Base-by-base conservation (phyloP, 345 rosid genomes). In the Firmiana major region DNA sequence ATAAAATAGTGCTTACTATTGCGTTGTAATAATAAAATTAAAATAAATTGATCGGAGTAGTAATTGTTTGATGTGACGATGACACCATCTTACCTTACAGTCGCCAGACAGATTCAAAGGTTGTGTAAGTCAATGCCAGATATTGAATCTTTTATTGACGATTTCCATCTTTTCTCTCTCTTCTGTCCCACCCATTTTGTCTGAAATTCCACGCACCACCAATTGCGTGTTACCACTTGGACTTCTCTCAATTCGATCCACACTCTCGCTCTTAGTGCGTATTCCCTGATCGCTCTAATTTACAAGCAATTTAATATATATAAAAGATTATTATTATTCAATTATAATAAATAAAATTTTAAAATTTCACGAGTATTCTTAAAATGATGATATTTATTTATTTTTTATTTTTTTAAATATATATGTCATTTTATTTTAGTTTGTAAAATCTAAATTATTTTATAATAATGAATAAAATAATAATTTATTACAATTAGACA, bases 41-140 rank as follows among this genome's bases (percentile, higher is more conserved):
- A 38, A 38, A 38, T 38, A 3, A 3, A 38, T 38, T 38, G 34
- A 58, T 22, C 1, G 34, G 1, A 59, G 19, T 48, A 16, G 73
- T 48, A 26, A 48, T 12, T 48, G 7, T 46, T 26, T 3, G 2
- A 58, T 10, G 3, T 24, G 63, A 38, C 5, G 4, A 69, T 7
- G 13, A 15, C 48, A 69, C 17, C 13, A 15, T 70, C 42, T 26
- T 9, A 16, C 54, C 59, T 76, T 64, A 45, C 79, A 62, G 22
- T 42, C 16, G 74, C 71, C 77, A 69, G 83, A 74, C 77, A 31
- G 34, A 3, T 3, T 31, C 67, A 64, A 4, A 31, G 53, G 66
- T 17, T 19, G 6, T 38, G 43, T 0, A 55, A 69, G 89, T 86
- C 86, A 84, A 86, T 84, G 86, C 51, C 63, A 19, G 74, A 77